Base-by-base conservation (phyloP, 2,329 filamentous ascomycete genomes). In the Cryoendolithus antarcticus region DNA sequence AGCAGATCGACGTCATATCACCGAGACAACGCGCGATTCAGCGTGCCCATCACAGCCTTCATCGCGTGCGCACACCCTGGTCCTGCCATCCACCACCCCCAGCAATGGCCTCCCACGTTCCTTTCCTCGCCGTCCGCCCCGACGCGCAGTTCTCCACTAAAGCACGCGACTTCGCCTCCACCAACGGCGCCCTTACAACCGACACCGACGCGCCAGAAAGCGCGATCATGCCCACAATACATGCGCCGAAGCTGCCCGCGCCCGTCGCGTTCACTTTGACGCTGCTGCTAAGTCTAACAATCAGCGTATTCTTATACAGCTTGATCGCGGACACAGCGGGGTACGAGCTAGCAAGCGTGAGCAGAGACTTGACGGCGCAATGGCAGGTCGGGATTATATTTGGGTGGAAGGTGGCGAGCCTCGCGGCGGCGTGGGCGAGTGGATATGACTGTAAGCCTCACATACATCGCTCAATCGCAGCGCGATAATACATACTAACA, bases 351-450 rank as follows among this genome's bases (percentile, higher is more conserved):
- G 76, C 77, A 1, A 63, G 65, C 19, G 71, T 89, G 42, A 81
- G 76, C 57, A 75, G 77, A 52, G 71, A 70, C 41, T 61, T 76
- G 44, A 74, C 80, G 37, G 70, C 71, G 38, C 75, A 74, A 67
- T 62, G 64, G 54, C 76, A 84, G 56, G 69, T 85, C 21, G 66
- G 60, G 4, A 65, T 62, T 10, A 54, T 75, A 44, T 54, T 78
- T 37, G 68, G 50, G 8, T 73, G 67, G 66, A 70, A 83, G 74
- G 57, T 65, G 30, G 59, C 77, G 34, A 79, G 86, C 57, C 67
- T 93, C 38, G 75, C 68, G 15, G 55, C 88, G 34, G 80, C 75
- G 34, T 94, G 86, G 85, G 74, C 73, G 50, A 67, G 77, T 32
- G 70, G 77, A 46, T 83, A 82, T 56, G 85, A 93, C 59, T 77